Evolutionary conservation across 1,139 yeast genomes (phyloP), one percentile per base, ranked within the genome.

Genomic region (Zygoascus meyerae): DNA sequence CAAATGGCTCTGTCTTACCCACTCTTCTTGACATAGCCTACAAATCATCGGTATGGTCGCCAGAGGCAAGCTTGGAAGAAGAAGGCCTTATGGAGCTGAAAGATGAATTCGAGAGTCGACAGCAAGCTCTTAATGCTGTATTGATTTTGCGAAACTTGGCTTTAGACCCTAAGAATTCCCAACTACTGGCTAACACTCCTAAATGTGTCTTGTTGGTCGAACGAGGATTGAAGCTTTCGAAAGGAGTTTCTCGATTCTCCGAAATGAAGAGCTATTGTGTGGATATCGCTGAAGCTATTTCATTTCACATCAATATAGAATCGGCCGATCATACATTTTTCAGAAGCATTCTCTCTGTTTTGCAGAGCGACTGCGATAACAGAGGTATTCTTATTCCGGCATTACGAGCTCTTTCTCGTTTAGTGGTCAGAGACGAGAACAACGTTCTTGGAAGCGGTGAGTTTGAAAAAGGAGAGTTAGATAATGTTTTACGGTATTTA

Each of bases 111-210:
- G 61, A 66, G 34, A 59, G 52, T 18, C 71, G 74, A 44, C 74
- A 73, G 40, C 61, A 69, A 53, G 72, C 81, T 46, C 70, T 82
- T 45, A 89, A 84, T 59, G 74, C 86, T 2, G 72, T 84, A 45
- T 71, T 92, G 48, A 75, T 86, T 17, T 69, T 92, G 48, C 74
- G 97, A 58, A 92, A 92, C 63, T 70, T 86, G 48, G 77, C 85
- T 1, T 94, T 92, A 61, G 96, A 87, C 60, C 77, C 86, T 12
- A 82, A 77, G 38, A 86, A 87, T 58, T 95, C 95, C 37, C 90
- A 85, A 62, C 75, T 82, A 65, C 68, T 92, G 52, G 85, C 94
- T 0, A 75, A 78, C 54, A 70, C 75, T 46, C 68, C 59, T 1
- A 49, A 52, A 15, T 55, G 64, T 40, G 55, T 55, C 12, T 55